Evolutionary conservation across 129 eudicot genomes (phyloP).

Genomic region (Sambucus nigra): DNA sequence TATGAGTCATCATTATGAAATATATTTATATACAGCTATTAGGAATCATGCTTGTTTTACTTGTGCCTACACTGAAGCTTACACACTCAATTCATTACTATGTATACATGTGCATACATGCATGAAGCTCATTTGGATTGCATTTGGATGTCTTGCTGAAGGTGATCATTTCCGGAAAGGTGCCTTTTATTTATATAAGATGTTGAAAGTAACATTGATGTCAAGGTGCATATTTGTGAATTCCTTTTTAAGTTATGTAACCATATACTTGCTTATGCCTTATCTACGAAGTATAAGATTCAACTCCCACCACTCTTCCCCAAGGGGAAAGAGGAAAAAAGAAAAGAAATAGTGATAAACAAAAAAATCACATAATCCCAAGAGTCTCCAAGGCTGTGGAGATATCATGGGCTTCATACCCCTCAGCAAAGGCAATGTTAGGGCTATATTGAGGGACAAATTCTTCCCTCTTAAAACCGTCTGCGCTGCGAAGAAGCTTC

Average conservation of each 20-base stretch:
- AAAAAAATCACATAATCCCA: constrained; percentile 30
- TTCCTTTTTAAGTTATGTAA: constrained; percentile 1
- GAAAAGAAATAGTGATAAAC: constrained; percentile 14
- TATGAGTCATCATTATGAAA: too few species aligned
- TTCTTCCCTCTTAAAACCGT: constrained; percentile 50
- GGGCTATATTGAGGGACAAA: constrained; percentile 41
- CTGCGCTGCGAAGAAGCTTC: constrained; percentile 37
- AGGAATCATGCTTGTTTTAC: too few species aligned
- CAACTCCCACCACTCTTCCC: neutral
- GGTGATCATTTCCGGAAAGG: neutral
- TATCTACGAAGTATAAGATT: constrained; percentile 22
- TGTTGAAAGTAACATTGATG: constrained; percentile 12
- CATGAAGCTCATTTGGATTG: neutral
- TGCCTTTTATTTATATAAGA: constrained; percentile 5
- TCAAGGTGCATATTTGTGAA: constrained; percentile 13
- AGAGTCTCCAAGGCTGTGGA: constrained; percentile 42
- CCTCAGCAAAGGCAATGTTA: constrained; percentile 32
- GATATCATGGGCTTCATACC: constrained; percentile 48
- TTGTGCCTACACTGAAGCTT: neutral
- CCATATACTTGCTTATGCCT: constrained; percentile 6
- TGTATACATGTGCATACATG: neutral
- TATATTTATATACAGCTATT: too few species aligned
- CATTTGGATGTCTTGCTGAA: neutral
- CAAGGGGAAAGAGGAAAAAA: constrained; percentile 4
- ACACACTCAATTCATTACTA: neutral